phyloP scores from a whole-genome alignment of 805 yeast genomes.

The Candida hispaniensis region DNA sequence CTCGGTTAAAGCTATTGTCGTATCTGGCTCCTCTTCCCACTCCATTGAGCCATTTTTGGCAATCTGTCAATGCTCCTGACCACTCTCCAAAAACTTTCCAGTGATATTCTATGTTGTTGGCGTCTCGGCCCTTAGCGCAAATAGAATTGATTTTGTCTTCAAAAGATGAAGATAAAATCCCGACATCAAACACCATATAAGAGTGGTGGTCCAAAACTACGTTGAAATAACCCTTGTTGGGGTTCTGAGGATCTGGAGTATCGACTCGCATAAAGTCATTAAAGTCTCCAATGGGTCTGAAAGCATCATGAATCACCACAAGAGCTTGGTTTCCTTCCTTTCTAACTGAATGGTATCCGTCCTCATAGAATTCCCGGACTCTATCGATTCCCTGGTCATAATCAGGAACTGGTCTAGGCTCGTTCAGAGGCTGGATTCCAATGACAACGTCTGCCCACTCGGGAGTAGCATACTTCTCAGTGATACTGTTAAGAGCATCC shows the following conservation, averaged over 20 bases:
- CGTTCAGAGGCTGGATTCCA: conserved; percentile 80
- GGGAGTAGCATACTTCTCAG: conserved; percentile 51
- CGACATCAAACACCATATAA: conserved; percentile 70
- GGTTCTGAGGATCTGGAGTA: no score
- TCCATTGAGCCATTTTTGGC: conserved; percentile 83
- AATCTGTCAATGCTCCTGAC: conserved; percentile 87
- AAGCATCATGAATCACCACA: conserved; percentile 75
- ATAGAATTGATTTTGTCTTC: conserved; percentile 52
- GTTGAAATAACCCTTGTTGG: conserved; percentile 42
- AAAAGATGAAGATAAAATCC: conserved; percentile 46
- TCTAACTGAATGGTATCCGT: conserved; percentile 60
- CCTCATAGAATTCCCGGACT: conserved; percentile 47
- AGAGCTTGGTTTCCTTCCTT: conserved; percentile 39
- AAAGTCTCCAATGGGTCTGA: conserved; percentile 52
- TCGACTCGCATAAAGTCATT: conserved; percentile 39
- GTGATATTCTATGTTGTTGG: conserved; percentile 44
- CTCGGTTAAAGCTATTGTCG: conserved; percentile 45
- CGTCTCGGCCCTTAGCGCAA: conserved; percentile 40
- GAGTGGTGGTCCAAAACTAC: conserved; percentile 82
- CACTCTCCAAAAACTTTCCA: conserved; percentile 82
- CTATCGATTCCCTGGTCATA: conserved; percentile 47
- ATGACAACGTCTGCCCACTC: conserved; percentile 60
- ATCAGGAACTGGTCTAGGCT: conserved; percentile 88
- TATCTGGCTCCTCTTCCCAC: conserved; percentile 73
- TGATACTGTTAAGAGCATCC: conserved; percentile 43